A percentile compares a stretch with the other conserved stretches of the same genome.
phyloP scores from a whole-genome alignment of 306 rosid genomes.

The Quercus wislizeni region DNA sequence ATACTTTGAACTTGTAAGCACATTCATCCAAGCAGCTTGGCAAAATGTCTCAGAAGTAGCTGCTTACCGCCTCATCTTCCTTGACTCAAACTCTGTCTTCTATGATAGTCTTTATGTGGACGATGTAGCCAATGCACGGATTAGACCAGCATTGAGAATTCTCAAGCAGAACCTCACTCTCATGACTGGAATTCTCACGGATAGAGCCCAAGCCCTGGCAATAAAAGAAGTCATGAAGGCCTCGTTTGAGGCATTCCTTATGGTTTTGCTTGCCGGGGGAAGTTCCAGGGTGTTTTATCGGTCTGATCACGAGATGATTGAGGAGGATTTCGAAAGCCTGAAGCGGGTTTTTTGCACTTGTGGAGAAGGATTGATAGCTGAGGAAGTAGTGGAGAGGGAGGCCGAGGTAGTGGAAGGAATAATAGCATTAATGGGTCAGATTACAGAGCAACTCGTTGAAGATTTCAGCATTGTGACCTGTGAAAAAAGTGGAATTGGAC shows the following conservation, averaged over 20 bases:
- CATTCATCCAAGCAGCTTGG: slow-evolving; percentile 54
- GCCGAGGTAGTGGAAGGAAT: slow-evolving; percentile 76
- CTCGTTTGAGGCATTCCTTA: slow-evolving; percentile 80
- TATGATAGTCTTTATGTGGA: slow-evolving; percentile 64
- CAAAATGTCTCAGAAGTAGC: slow-evolving; percentile 88
- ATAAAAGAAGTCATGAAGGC: slow-evolving; percentile 86
- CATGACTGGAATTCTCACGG: slow-evolving; percentile 56
- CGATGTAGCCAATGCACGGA: slow-evolving; percentile 63
- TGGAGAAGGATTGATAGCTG: slow-evolving; percentile 80
- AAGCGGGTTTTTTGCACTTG: slow-evolving; percentile 60
- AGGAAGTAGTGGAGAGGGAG: slow-evolving; percentile 70
- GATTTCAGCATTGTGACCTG: slow-evolving; percentile 77
- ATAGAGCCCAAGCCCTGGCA: slow-evolving; percentile 77
- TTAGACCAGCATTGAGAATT: slow-evolving; percentile 65
- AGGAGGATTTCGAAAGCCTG: slow-evolving; percentile 75
- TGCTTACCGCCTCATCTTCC: slow-evolving; percentile 80
- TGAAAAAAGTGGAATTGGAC: slow-evolving; percentile 71
- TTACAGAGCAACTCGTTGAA: slow-evolving; percentile 76
- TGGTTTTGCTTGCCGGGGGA: slow-evolving; percentile 93
- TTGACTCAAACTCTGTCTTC: slow-evolving; percentile 71
- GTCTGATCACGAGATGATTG: slow-evolving; percentile 56
- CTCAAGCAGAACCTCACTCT: slow-evolving; percentile 77
- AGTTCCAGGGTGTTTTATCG: slow-evolving; percentile 54
- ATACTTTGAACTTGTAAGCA: slow-evolving; percentile 51
- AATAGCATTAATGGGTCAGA: slow-evolving; percentile 59